Evolutionary conservation across 78 protist species (phyloP), one percentile per base, ranked within the genome.

Genomic region (Polysphondylium violaceum): DNA sequence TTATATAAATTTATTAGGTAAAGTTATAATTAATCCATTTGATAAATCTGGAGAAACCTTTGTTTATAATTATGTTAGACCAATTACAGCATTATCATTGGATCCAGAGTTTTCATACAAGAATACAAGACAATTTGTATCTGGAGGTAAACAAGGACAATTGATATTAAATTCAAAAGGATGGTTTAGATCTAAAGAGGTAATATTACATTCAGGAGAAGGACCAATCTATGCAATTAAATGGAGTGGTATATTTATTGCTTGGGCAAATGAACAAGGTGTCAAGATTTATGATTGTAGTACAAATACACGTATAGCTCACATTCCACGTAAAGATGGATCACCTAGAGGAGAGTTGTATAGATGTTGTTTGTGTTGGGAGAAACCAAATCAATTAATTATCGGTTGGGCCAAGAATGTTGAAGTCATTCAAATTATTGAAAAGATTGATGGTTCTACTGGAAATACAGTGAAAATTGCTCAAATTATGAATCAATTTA

Each of bases 241-340:
- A 55, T 97, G 98, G 98, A 64, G 91, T 51, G 94, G 94, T 9
- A 25, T 67, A 4, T 76, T 92, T 31, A 86, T 98, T 21, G 99
- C 98, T 1, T 98, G 99, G 99, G 96, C 97, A 1, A 96, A 97
- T 71, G 98, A 96, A 41, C 14, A 58, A 14, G 97, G 98, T 36
- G 95, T 98, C 56, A 95, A 95, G 56, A 77, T 97, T 14, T 97
- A 77, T 75, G 99, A 96, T 73, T 40, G 60, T 43, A 64, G 29
- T 17, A 23, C 87, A 25, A 55, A 94, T 19, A 81, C 86, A 33
- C 67, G 96, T 19, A 97, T 97, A 31, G 77, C 96, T 21, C 83
- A 60, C 44, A 81, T 97, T 33, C 95, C 93, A 0, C 35, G 97
- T 36, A 73, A 74, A n/a, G 83, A 76, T 11, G 93, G 93, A 11